Percentiles rank a stretch among this genome's conserved stretches.
phyloP scores from a whole-genome alignment of 148 eudicot genomes.

The Gaultheria prostrata region DNA sequence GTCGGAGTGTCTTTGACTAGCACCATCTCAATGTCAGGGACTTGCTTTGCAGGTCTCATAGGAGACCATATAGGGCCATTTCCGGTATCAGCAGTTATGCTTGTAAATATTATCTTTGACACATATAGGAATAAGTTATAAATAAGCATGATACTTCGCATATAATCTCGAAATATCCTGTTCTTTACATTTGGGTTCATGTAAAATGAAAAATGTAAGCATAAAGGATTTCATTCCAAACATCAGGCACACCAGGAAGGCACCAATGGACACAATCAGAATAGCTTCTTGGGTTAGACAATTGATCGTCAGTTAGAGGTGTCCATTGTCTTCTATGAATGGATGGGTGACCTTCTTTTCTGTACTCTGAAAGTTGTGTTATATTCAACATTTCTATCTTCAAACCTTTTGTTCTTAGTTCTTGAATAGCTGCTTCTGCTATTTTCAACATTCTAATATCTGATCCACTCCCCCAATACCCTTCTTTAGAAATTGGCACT shows the following conservation, averaged over 20 bases:
- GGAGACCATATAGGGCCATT: background rate
- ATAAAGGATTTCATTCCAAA: conserved; percentile 46
- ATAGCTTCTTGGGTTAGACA: conserved; percentile 37
- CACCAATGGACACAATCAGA: conserved; percentile 71
- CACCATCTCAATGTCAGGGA: too few species aligned
- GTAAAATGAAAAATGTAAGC: conserved; percentile 39
- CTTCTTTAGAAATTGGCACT: conserved; percentile 39
- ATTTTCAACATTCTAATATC: conserved; percentile 58
- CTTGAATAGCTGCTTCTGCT: conserved; percentile 38
- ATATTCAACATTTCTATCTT: conserved; percentile 61
- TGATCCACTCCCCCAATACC: conserved; percentile 63
- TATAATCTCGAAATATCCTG: background rate
- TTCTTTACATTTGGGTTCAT: background rate
- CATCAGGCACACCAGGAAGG: conserved; percentile 55
- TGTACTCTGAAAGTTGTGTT: conserved; percentile 80
- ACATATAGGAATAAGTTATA: background rate
- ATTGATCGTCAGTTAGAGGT: conserved; percentile 41
- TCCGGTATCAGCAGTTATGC: background rate
- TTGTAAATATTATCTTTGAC: background rate
- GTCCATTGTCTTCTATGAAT: conserved; percentile 47
- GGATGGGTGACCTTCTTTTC: conserved; percentile 77
- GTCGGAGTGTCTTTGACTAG: too few species aligned
- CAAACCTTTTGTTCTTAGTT: conserved; percentile 47
- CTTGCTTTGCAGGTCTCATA: background rate
- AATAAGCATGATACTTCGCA: too few species aligned